Base-by-base conservation (phyloP, 441 rosid genomes). In the Macaranga tanarius region DNA sequence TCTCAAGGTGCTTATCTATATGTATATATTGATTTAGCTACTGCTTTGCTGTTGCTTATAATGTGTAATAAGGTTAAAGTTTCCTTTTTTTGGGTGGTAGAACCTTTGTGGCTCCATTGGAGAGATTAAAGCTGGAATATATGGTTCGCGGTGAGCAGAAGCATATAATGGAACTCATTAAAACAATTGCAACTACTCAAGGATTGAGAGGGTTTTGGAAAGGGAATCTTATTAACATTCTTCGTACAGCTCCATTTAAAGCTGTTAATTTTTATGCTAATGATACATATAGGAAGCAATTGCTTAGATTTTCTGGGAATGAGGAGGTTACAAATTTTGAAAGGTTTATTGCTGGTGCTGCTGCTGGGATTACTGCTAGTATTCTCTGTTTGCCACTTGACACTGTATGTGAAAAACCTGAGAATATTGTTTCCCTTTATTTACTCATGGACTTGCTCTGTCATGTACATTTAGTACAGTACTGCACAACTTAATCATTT, bases 201-300 rank as follows among this genome's bases (percentile, higher is more conserved):
- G 95, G 97, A 9, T 71, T 87, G 62, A 83, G 65, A 75, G 96
- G 96, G 7, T 92, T 90, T 62, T 90, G 97, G 97, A 89, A 85
- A 80, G 97, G 97, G 64, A 92, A 92, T 73, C 78, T 90, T 68
- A 84, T 89, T 67, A 92, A 92, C 82, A 84, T 92, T 81, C 90
- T 92, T 28, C 85, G 92, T 26, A 89, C 96, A 0, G 96, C 97
- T 76, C 96, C 94, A 58, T 92, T 92, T 84, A 92, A 90, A 78
- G 96, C 97, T 15, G 79, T 92, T 79, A 90, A 92, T 71, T 92
- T 92, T 78, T 86, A 73, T 76, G 91, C 96, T 38, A 88, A 87
- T 62, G 96, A 90, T 82, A 86, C 91, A 0, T 92, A 92, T 25
- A 85, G 94, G 82, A 89, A 89, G 84, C 91, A 88, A 65, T 79